These are phyloP conservation scores for Rhodotorula glutinis DNA, from an alignment of 1,284 basidiomycete species.

Conservation along the genomic window DNA sequence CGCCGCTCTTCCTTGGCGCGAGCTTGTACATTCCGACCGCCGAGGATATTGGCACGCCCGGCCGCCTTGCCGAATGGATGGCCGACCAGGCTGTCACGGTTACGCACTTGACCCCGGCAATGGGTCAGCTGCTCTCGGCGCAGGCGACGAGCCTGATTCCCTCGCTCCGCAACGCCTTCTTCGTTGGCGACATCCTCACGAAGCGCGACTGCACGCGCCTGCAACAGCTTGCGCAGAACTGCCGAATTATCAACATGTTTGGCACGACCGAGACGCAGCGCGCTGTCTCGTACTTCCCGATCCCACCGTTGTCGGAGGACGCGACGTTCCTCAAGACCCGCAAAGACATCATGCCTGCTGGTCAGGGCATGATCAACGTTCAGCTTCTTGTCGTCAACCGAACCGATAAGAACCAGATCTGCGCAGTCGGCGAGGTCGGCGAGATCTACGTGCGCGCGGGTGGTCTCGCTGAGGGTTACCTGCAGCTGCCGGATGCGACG, in stretches of 20 bases:
- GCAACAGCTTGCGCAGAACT: constrained; percentile 88
- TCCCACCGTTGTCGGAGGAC: constrained; percentile 80
- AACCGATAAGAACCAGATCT: constrained; percentile 80
- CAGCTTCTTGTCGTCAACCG: constrained; percentile 96
- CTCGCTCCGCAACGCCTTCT: constrained; percentile 86
- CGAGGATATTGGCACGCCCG: constrained; percentile 96
- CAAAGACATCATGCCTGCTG: constrained; percentile 98
- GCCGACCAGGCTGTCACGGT: constrained; percentile 82
- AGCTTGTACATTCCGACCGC: constrained; percentile 93
- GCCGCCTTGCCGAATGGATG: constrained; percentile 98
- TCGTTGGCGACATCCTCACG: constrained; percentile 98
- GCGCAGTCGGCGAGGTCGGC: constrained; percentile 93
- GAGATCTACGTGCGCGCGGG: constrained; percentile 98
- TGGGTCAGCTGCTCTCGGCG: constrained; percentile 97
- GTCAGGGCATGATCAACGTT: constrained; percentile 96
- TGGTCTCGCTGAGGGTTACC: constrained; percentile 92
- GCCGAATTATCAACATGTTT: constrained; percentile 98
- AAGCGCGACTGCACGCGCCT: constrained; percentile 96
- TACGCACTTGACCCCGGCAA: constrained; percentile 95
- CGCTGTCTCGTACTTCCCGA: constrained; percentile 94
- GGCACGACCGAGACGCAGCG: constrained; percentile 99
- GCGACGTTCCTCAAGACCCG: constrained; percentile 87
- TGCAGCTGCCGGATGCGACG: constrained; percentile 72
- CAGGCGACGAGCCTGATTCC: constrained; percentile 89
- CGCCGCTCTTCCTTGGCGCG: constrained; percentile 95